Conservation (phyloP, 306 rosid genomes). For the Cucumis melo region DNA sequence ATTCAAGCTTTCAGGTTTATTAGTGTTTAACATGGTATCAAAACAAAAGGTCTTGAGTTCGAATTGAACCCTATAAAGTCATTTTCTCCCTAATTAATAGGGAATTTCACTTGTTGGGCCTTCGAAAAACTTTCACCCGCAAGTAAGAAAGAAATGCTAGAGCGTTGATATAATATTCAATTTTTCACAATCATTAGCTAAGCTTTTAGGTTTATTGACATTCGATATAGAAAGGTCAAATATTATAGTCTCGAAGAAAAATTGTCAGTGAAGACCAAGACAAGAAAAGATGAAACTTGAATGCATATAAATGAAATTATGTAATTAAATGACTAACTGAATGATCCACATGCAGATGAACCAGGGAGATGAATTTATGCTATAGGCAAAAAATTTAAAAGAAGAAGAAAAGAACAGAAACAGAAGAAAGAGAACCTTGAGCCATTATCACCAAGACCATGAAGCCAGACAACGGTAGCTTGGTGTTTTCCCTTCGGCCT, state of each 20-base stretch:
- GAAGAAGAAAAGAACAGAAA: neutral
- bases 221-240: neutral
- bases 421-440: constrained; percentile 43
- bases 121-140: too few relatives aligned
- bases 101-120: too few relatives aligned
- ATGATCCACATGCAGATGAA: neutral
- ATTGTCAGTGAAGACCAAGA: neutral
- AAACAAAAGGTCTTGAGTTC: too few relatives aligned
- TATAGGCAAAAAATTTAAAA: neutral
- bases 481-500: constrained; percentile 97
- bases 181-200: too few relatives aligned
- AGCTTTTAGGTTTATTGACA: neutral
- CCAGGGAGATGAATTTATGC: neutral
- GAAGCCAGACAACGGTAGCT: constrained; percentile 97
- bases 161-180: too few relatives aligned
- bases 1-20: too few relatives aligned
- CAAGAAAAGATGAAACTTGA: neutral
- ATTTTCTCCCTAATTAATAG: too few relatives aligned
- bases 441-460: constrained; percentile 99
- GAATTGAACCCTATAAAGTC: too few relatives aligned
- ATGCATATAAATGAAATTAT: neutral
- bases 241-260: neutral
- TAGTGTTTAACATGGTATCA: too few relatives aligned
- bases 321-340: neutral
- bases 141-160: too few relatives aligned